Conservation (phyloP, 495 filamentous ascomycete genomes). For the Tuber indicum region DNA sequence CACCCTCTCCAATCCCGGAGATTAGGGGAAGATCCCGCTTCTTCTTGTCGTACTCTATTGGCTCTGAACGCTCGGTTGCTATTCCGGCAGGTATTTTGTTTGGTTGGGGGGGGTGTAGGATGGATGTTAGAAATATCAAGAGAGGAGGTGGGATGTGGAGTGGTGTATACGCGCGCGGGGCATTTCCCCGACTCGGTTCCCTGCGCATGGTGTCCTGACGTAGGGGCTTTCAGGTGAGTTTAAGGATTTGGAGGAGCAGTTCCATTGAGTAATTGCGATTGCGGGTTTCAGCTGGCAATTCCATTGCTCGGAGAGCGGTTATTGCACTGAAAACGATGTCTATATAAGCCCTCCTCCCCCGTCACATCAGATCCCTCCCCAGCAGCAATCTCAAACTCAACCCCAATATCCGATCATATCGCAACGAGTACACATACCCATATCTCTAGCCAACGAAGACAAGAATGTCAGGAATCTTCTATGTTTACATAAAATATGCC, state of each 20-base stretch:
- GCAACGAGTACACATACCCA: neutral
- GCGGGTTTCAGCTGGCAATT: neutral
- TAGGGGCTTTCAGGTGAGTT: neutral
- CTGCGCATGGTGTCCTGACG: neutral
- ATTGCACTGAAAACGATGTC: neutral
- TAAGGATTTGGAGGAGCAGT: neutral
- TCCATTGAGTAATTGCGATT: neutral
- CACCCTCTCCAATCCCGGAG: neutral
- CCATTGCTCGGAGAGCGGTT: neutral
- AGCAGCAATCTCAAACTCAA: neutral
- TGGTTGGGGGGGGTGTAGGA: neutral
- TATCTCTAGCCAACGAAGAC: neutral
- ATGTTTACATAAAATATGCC: conserved; percentile 20
- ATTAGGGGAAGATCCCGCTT: neutral
- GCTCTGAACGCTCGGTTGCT: neutral
- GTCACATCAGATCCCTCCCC: neutral
- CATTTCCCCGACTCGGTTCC: neutral
- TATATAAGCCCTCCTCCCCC: neutral
- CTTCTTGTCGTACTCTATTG: neutral
- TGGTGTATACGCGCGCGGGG: neutral
- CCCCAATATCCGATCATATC: neutral
- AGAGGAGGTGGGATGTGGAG: neutral
- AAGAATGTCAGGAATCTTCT: conserved; percentile 7
- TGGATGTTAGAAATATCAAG: neutral
- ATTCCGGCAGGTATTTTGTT: neutral